These are phyloP conservation scores for Rhynchospora tenuis DNA, from an alignment of 176 grass and related monocot genomes.

Conservation along the genomic window DNA sequence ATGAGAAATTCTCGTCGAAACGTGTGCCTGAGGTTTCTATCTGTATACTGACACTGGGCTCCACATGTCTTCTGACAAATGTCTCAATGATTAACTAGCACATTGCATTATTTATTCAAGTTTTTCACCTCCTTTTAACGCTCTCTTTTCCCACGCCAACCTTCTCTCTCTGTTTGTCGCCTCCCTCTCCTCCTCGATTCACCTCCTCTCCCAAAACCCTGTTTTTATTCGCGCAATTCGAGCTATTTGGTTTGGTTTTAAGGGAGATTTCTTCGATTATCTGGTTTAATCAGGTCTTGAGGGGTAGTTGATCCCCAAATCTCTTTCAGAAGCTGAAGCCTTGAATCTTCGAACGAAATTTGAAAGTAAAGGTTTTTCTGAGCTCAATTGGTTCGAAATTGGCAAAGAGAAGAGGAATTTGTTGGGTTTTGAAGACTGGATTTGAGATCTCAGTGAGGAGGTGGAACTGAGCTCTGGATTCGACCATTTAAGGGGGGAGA, in stretches of 20 bases:
- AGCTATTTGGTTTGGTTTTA: background rate
- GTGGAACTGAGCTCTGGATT: constrained; percentile 14
- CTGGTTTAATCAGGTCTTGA: background rate
- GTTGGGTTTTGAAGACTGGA: background rate
- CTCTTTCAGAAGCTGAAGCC: background rate
- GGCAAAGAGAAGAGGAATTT: background rate
- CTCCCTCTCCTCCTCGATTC: background rate
- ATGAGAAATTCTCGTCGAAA: constrained; percentile 3
- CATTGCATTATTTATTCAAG: background rate
- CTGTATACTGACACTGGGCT: background rate
- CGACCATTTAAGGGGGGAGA: background rate
- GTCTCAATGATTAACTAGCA: background rate
- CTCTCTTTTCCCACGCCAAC: constrained; percentile 18
- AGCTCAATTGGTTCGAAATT: background rate
- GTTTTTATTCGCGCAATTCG: background rate
- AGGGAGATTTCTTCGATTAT: background rate
- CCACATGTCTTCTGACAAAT: background rate
- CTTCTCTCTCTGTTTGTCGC: constrained; percentile 2
- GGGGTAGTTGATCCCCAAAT: background rate
- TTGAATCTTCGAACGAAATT: background rate
- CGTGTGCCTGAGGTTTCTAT: background rate
- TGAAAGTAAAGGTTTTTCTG: background rate
- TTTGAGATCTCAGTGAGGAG: constrained; percentile 2
- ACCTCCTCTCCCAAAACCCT: background rate
- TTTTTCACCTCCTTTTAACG: constrained; percentile 18